phyloP scores from a whole-genome alignment of 2,329 filamentous ascomycete genomes.

The Zarea fungicola region DNA sequence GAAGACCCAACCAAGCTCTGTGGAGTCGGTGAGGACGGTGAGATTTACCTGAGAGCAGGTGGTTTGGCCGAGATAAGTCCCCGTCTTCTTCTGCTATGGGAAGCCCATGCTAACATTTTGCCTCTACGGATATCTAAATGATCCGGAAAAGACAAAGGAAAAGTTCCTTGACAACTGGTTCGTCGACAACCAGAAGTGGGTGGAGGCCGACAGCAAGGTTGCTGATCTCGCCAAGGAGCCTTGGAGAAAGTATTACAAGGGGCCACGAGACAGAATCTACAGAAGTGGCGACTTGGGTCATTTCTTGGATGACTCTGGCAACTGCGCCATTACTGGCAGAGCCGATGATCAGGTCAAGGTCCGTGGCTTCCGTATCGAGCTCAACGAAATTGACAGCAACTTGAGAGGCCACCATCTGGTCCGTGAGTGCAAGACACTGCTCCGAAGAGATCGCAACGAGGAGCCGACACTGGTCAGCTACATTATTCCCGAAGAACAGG shows the following conservation, averaged over 20 bases:
- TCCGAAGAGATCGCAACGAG: slow-evolving; percentile 45
- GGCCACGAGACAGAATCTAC: slow-evolving; percentile 81
- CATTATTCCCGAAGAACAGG: slow-evolving; percentile 70
- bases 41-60: slow-evolving; percentile 76
- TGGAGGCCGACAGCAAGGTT: slow-evolving; percentile 54
- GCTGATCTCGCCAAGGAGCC: slow-evolving; percentile 56
- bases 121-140: slow-evolving; percentile 67
- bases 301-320: slow-evolving; percentile 62
- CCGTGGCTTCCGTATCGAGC: slow-evolving; percentile 89
- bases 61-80: slow-evolving; percentile 82
- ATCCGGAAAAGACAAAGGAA: slow-evolving; percentile 53
- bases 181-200: slow-evolving; percentile 66
- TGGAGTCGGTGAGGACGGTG: slow-evolving; percentile 73
- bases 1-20: slow-evolving; percentile 64
- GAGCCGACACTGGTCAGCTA: slow-evolving; percentile 84
- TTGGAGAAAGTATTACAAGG: slow-evolving; percentile 75
- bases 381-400: slow-evolving; percentile 86
- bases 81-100: too few species aligned
- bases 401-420: slow-evolving; percentile 69
- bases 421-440: slow-evolving; percentile 78
- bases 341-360: slow-evolving; percentile 92
- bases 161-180: slow-evolving; percentile 90
- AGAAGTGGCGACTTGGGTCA: slow-evolving; percentile 80
- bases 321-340: slow-evolving; percentile 73
- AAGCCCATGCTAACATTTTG: too few species aligned